Base-by-base conservation (phyloP, 805 yeast species). In the Yamadazyma laniorum region DNA sequence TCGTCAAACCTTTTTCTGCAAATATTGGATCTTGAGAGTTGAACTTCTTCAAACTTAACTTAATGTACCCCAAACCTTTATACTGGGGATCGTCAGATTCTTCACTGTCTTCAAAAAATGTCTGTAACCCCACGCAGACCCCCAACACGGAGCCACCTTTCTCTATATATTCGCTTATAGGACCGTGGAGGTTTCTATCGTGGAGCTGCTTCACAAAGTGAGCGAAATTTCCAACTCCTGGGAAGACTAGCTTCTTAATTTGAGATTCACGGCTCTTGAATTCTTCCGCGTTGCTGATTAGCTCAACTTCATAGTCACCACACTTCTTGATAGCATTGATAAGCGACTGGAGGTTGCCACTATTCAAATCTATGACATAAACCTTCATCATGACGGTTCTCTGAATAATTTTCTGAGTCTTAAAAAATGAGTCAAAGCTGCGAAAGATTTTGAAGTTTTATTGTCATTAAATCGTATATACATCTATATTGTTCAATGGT, bases 211-310 rank as follows among this genome's bases (percentile, higher is more conserved):
- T 77, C 44, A 90, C 89, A 58, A 91, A 90, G 58, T 93, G 98
- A 31, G 96, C 99, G 60, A 79, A 95, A 58, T 89, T 91, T 9
- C 99, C 99, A 13, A 93, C 99, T 18, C 99, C 99, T 6, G 99
- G 99, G 17, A 93, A 73, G 42, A 93, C 74, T 44, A 93, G 68
- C 51, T 70, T 71, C 25, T 61, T 65, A 30, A 85, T 85, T 8
- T 67, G 52, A 17, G 63, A 44, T 39, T 72, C 59, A 39, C 45
- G 46, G 28, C 46, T 48, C 25, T 59, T 61, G 39, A 80, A 79
- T 39, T 85, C 88, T 5, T 63, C 59, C 13, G 81, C 76, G 40
- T 75, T 65, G 42, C 70, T 77, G 50, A 90, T 74, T 52, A 82
- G 74, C 29, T 67, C 63, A 3, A 85, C 83, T 15, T 75, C 66